Base-by-base conservation (phyloP, 192 early-diverging fungal genomes). In the Coemansia sp. region DNA sequence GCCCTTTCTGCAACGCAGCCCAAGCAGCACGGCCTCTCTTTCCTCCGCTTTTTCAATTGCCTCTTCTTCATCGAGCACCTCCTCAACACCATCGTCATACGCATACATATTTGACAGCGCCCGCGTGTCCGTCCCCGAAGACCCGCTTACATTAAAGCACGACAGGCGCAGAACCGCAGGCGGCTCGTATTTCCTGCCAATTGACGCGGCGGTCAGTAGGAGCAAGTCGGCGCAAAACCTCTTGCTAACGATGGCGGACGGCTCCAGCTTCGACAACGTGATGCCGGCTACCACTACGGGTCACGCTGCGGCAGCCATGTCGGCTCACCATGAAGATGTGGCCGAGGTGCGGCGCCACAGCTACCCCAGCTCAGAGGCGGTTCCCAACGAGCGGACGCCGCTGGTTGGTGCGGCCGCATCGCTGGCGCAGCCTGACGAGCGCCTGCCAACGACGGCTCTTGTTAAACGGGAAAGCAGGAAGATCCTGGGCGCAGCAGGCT, bases 81-180 rank as follows among this genome's bases (percentile, higher is more conserved):
- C 78, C 7, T 81, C 78, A 5, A 54, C 62, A 4, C 62, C 60
- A 32, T 81, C 78, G n/a, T 71, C 73, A 0, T 81, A 81, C 64
- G 70, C 78, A 8, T 81, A 81, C 36, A 59, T 81, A 38, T 81
- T 81, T 22, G 78, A 75, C 61, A 75, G 69, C 41, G 78, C 73
- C 15, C 72, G 78, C 2, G 62, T 69, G 7, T 35, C 73, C 15
- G 38, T 58, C 34, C 17, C 43, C 33, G 61, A 33, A 32, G 59
- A 42, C 45, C 15, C 23, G 42, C 45, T 61, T 43, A 32, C 42
- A 33, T n/a, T 45, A 29, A 42, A 42, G 23, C 22, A 45, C 59
- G n/a, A n/a, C 38, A 42, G 7, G 4, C 20, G 45, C 15, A 52
- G 23, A 9, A 52, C 8, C 49, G 10, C 49, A 52, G 49, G 5